Evolutionary conservation across 2,329 filamentous ascomycete genomes (phyloP).

Genomic region (Blastomyces parvus): DNA sequence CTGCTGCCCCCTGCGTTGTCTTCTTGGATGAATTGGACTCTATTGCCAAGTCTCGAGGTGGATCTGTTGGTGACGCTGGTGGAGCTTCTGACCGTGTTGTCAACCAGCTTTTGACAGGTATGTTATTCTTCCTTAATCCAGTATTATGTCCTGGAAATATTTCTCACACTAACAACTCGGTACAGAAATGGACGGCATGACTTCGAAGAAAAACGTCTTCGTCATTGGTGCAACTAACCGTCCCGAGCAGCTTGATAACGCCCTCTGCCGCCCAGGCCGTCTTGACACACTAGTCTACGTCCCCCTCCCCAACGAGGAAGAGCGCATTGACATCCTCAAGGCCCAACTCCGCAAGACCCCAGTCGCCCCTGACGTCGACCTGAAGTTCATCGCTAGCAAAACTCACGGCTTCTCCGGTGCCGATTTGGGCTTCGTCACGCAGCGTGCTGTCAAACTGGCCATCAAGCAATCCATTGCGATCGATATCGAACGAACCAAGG

Average conservation of each 20-base stretch:
- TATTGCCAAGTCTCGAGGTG: constrained; percentile 98
- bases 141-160: constrained; percentile 8
- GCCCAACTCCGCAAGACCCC: constrained; percentile 98
- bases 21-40: constrained; percentile 98
- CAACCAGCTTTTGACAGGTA: constrained; percentile 96
- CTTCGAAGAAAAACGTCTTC: constrained; percentile 99
- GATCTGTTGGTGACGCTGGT: constrained; percentile 88
- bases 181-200: constrained; percentile 97
- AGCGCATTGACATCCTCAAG: constrained; percentile 80
- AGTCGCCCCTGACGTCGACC: constrained; percentile 74
- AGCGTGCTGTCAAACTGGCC: constrained; percentile 96
- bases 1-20: constrained; percentile 93
- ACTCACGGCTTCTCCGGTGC: constrained; percentile 99
- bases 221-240: constrained; percentile 98
- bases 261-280: constrained; percentile 95
- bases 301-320: constrained; percentile 83
- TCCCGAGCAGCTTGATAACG: constrained; percentile 96
- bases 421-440: constrained; percentile 97
- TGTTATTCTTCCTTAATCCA: constrained; percentile 32
- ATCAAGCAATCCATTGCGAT: constrained; percentile 91
- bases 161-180: constrained; percentile 33
- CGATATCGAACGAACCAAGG: constrained; percentile 85
- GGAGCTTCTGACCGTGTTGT: constrained; percentile 99
- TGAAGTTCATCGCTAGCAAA: constrained; percentile 87
- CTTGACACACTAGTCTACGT: constrained; percentile 98